Evolutionary conservation across 345 rosid genomes (phyloP), one percentile per base, ranked within the genome.

Genomic region (Linum trigynum): DNA sequence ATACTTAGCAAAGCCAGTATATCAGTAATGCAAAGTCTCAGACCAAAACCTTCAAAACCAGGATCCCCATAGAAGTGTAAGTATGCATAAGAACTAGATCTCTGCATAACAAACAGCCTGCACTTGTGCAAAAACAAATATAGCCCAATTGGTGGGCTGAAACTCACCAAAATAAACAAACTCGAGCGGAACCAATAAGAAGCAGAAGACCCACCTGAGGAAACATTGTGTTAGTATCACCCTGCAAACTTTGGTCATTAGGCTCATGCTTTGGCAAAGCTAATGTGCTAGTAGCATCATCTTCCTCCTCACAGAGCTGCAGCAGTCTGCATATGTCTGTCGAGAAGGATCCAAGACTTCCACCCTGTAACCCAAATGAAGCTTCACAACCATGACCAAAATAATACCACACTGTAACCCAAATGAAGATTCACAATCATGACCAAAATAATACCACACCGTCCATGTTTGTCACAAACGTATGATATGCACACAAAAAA

Each of bases 271-370:
- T 95, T 32, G 95, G 95, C 1, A 87, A 81, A 71, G 90, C 82
- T 69, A 91, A 75, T 32, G 83, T 73, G 77, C 99, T 95, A 62
- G 95, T 84, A 7, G 99, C 99, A 76, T 91, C 99, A 77, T 94
- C 99, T 81, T 95, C 95, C 78, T 95, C 99, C 76, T 91, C 97
- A 50, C 87, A 78, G 17, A 89, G 91, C 79, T 91, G 95, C 74
- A 95, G 75, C 74, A 95, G 77, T 71, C 96, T 85, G 69, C 90
- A 85, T 69, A 90, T 90, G 72, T 94, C 99, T 0, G 97, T 69
- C 5, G 96, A 84, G 86, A 94, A 94, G 43, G 96, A 82, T 32
- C 86, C 92, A 48, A 87, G 75, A 78, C 88, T 85, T 65, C 84
- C 97, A 67, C 95, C 97, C 95, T 91, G 77, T 53, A 57, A 53